phyloP scores from a whole-genome alignment of 2,329 filamentous ascomycete species.

The Ophiostoma sp. region DNA sequence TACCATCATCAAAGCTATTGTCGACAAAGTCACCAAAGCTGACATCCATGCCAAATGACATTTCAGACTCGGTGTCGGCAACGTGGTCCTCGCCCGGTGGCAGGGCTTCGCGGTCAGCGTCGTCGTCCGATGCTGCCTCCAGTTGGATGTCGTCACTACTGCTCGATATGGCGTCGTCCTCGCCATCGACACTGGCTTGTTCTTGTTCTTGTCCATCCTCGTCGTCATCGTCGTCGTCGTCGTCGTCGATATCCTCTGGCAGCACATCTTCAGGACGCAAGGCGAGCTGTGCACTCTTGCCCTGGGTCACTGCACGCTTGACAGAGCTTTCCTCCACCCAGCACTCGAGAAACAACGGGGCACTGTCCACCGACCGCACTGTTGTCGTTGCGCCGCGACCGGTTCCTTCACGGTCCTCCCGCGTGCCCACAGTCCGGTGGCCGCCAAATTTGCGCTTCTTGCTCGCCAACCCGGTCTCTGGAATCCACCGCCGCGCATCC shows the following conservation, averaged over 20 bases:
- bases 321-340: constrained; percentile 54
- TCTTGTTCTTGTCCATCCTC: background rate
- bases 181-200: background rate
- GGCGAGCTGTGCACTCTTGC: background rate
- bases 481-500: constrained; percentile 18
- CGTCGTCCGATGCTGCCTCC: background rate
- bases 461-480: constrained; percentile 3
- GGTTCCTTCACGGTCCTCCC: constrained; percentile 20
- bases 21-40: constrained; percentile 11
- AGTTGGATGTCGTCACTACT: background rate
- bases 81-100: background rate
- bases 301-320: constrained; percentile 11
- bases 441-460: constrained; percentile 16
- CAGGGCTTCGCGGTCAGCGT: background rate
- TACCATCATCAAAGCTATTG: background rate
- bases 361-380: constrained; percentile 50
- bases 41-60: background rate
- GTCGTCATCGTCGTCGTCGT: background rate
- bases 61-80: constrained; percentile 1
- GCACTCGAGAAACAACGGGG: constrained; percentile 60
- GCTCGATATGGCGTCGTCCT: background rate
- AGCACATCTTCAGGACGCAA: background rate
- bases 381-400: constrained; percentile 39
- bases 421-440: constrained; percentile 20
- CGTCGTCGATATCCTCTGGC: background rate